These are phyloP conservation scores for Aspergillus fructus DNA, from an alignment of 2,329 filamentous ascomycete species.

Conservation along the genomic window DNA sequence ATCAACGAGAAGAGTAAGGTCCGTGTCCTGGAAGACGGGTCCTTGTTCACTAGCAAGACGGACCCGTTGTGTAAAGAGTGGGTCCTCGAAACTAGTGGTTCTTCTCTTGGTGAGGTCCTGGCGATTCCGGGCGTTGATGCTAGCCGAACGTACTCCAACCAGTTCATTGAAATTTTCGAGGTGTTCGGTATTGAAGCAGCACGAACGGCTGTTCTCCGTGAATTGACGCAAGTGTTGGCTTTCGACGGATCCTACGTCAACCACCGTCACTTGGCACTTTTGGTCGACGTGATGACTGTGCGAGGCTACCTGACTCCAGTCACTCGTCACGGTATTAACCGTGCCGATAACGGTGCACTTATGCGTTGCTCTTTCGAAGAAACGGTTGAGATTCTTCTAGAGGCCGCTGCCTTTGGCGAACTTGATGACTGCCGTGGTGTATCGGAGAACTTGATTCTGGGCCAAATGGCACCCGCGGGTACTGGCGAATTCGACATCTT, in stretches of 20 bases:
- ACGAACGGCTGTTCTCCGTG: slow-evolving; percentile 79
- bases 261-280: slow-evolving; percentile 89
- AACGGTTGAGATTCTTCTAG: slow-evolving; percentile 95
- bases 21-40: slow-evolving; percentile 66
- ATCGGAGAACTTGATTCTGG: slow-evolving; percentile 97
- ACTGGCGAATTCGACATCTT: slow-evolving; percentile 95
- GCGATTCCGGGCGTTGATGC: slow-evolving; percentile 85
- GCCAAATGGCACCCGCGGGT: slow-evolving; percentile 94
- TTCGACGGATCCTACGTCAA: slow-evolving; percentile 99
- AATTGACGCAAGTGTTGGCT: slow-evolving; percentile 87
- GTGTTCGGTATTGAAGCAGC: slow-evolving; percentile 96
- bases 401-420: slow-evolving; percentile 91
- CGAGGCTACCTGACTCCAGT: slow-evolving; percentile 92
- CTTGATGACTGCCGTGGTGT: slow-evolving; percentile 97
- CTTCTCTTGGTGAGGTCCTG: slow-evolving; percentile 79
- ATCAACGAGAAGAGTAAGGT: slow-evolving; percentile 77
- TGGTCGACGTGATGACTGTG: slow-evolving; percentile 98
- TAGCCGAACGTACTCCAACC: slow-evolving; percentile 85
- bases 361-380: slow-evolving; percentile 99
- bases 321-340: slow-evolving; percentile 97
- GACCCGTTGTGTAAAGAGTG: slow-evolving; percentile 81
- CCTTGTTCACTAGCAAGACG: slow-evolving; percentile 70
- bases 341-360: slow-evolving; percentile 92
- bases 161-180: slow-evolving; percentile 90
- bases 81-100: slow-evolving; percentile 94